Evolutionary conservation across 1,284 basidiomycete species (phyloP), one percentile per base, ranked within the genome.

Genomic region (Leucoagaricus sp.): DNA sequence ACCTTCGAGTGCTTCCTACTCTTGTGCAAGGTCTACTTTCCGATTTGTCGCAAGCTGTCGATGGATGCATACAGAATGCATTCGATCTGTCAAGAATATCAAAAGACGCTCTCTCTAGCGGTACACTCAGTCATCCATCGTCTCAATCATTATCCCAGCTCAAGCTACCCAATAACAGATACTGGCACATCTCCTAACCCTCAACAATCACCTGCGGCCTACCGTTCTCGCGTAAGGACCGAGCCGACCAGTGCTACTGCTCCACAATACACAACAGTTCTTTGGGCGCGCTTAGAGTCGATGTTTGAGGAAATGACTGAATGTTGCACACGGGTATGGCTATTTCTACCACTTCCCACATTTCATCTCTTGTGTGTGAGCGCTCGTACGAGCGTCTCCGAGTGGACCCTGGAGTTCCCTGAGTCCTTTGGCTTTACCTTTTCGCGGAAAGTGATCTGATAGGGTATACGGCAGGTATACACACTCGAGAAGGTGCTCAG

Each of bases 401-500:
- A n/a, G n/a, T n/a, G 19, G 4, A 19, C 40, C 40, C 40, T 21
- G 17, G 19, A 41, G 40, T 21, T 41, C 12, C 23, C 13, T 9
- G 4, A 10, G n/a, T 23, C 17, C 36, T 9, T 45, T 26, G 36
- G 44, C 52, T 29, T 26, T 44, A 7, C 28, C 25, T 52, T 15
- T 17, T n/a, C 29, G 13, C 15, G 4, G 26, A 4, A 12, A 6
- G 5, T 41, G 36, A 38, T 25, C 34, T 15, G n/a, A 48, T n/a
- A 36, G 29, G 19, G 2, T 49, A 12, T 10, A n/a, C 26, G 7
- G 13, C 60, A 94, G 89, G 92, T 98, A 4, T 97, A 98, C 70
- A 91, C 91, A 0, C 82, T 99, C 5, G 95, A 98, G 70, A 97
- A 94, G 67, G 96, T 98, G 3, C 77, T 98, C 28, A 86, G 85